A percentile compares a stretch with the other conserved stretches of the same genome.
These are phyloP conservation scores for Clonostachys byssicola DNA, from an alignment of 2,329 filamentous ascomycete species.

Conservation along the genomic window DNA sequence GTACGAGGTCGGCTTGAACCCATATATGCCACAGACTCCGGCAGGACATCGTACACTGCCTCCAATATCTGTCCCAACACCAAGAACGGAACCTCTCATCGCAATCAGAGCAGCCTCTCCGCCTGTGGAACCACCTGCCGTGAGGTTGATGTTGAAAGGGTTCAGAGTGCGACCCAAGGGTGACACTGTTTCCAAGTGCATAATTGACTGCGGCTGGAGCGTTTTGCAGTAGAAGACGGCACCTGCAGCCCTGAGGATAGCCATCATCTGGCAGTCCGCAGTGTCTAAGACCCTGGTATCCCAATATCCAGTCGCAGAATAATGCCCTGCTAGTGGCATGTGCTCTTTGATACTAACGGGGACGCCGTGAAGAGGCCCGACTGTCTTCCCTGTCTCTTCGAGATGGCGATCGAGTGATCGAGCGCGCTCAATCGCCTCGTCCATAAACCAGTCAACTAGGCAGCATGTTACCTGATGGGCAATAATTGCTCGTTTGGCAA, in stretches of 20 bases:
- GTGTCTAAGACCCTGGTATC: constrained; percentile 14
- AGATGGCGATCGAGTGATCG: constrained; percentile 37
- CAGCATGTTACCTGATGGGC: constrained; percentile 21
- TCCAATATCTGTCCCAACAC: constrained; percentile 40
- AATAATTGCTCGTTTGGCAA: background rate
- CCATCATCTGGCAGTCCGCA: background rate
- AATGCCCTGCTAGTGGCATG: background rate
- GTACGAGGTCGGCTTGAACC: constrained; percentile 32
- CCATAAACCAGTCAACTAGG: constrained; percentile 44
- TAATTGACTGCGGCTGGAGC: constrained; percentile 58
- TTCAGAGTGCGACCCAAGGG: constrained; percentile 60
- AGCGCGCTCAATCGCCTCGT: constrained; percentile 37
- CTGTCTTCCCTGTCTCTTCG: constrained; percentile 26
- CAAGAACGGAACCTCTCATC: constrained; percentile 31
- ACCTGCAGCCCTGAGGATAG: constrained; percentile 38
- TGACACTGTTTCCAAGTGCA: constrained; percentile 19
- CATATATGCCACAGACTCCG: constrained; percentile 35
- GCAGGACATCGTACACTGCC: constrained; percentile 38
- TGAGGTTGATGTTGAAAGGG: constrained; percentile 55
- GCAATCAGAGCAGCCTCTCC: constrained; percentile 42
- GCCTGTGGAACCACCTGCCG: constrained; percentile 61
- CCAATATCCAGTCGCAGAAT: background rate
- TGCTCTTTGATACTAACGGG: constrained; percentile 32
- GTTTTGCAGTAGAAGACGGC: constrained; percentile 67
- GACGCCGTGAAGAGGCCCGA: constrained; percentile 60